A percentile compares a stretch with the other conserved stretches of the same genome.
phyloP scores from a whole-genome alignment of 345 rosid species.

The Lepidium aucheri region DNA sequence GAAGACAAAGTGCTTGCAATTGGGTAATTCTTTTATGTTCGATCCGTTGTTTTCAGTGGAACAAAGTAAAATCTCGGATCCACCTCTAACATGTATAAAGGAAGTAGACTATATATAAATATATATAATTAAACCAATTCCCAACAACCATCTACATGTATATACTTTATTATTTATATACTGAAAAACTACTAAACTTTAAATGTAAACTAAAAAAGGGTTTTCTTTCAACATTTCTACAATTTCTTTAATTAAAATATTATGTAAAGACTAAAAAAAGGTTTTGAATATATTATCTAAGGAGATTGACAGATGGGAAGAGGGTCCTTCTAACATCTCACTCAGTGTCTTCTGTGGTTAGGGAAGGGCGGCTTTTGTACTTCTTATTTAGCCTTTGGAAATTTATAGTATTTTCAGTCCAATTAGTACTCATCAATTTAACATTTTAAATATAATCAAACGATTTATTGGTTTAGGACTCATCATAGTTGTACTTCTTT shows the following conservation, averaged over 20 bases:
- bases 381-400: slow-evolving; percentile 15
- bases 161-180: not conserved
- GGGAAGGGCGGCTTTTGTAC: slow-evolving; percentile 25
- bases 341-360: slow-evolving; percentile 22
- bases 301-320: slow-evolving; percentile 15
- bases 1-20: too few relatives aligned
- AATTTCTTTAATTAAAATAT: not conserved
- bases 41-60: too few relatives aligned
- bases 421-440: not conserved
- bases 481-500: too few relatives aligned
- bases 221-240: not conserved
- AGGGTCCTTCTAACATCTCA: slow-evolving; percentile 7
- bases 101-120: too few relatives aligned
- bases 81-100: too few relatives aligned
- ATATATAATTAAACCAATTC: not conserved
- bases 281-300: slow-evolving; percentile 15
- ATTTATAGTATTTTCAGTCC: not conserved
- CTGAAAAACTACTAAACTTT: not conserved
- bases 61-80: too few relatives aligned
- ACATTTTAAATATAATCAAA: not conserved
- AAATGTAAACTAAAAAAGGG: not conserved
- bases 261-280: not conserved
- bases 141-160: slow-evolving; percentile 11
- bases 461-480: not conserved
- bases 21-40: too few relatives aligned